Evolutionary conservation across 2,329 filamentous ascomycete species (phyloP).

Genomic region (Colletotrichum eleusines): DNA sequence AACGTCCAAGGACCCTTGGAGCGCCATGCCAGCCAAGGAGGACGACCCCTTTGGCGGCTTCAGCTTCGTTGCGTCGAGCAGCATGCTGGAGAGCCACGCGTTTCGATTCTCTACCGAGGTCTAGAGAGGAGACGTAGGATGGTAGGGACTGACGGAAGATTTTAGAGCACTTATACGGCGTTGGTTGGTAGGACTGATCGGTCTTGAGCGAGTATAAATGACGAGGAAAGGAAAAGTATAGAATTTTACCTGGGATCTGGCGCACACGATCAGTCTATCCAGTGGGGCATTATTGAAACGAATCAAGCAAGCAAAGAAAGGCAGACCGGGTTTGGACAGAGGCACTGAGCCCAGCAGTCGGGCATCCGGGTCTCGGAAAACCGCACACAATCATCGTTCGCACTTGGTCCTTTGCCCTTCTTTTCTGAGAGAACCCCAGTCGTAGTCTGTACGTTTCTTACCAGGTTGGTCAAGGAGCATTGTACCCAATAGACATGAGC

Average conservation of each 20-base stretch:
- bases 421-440: background rate
- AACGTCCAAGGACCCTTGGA: conserved; percentile 58
- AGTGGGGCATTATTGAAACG: conserved; percentile 24
- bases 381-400: background rate
- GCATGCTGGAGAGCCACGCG: conserved; percentile 64
- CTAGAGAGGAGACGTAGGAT: conserved; percentile 2
- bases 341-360: background rate
- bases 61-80: conserved; percentile 71
- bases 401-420: background rate
- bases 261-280: background rate
- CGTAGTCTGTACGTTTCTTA: background rate
- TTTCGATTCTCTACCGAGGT: conserved; percentile 49
- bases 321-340: background rate
- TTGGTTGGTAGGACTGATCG: background rate
- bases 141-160: background rate
- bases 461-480: background rate
- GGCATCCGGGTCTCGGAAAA: background rate
- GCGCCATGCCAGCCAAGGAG: conserved; percentile 49
- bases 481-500: conserved; percentile 22
- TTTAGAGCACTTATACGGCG: background rate
- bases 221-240: conserved; percentile 23
- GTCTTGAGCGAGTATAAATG: background rate
- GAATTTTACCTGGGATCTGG: background rate
- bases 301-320: background rate
- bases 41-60: conserved; percentile 72